Evolutionary conservation across 768 basidiomycete genomes (phyloP), one percentile per base, ranked within the genome.

Genomic region (Gymnopilus dilepis): DNA sequence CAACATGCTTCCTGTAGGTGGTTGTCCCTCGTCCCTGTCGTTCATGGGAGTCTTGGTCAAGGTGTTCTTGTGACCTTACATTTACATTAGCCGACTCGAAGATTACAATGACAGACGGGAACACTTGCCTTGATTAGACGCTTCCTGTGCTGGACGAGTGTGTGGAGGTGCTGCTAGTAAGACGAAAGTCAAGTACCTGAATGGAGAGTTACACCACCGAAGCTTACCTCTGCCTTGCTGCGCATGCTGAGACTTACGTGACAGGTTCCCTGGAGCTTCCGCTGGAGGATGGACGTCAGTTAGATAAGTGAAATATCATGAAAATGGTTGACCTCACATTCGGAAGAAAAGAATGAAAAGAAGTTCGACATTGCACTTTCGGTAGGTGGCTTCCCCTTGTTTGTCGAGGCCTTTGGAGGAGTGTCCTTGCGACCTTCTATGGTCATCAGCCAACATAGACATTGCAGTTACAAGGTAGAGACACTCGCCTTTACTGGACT

Each of bases 171-270:
- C 54, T 61, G 54, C 54, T 43, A 37, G 30, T 24, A 56, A 61
- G 43, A 34, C 54, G 24, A 56, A 38, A 51, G n/a, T 59, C 34
- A 59, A 52, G 21, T 59, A 59, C 52, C 45, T 51, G 7, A 51
- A 52, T 59, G 58, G 48, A 59, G 38, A 59, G 58, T 51, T 52
- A 52, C 24, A 24, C 48, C 52, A 51, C 58, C 58, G 48, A 59
- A 34, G 58, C 48, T 51, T 59, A 59, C 58, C 58, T 51, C 33
- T 59, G 58, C 48, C 48, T 59, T 59, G 58, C 40, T 59, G 58
- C 58, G 58, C 58, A 52, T 59, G 58, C 58, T 59, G 58, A 52
- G 48, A 59, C 58, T 59, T 59, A 59, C 38, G 48, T n/a, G 48
- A 59, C 58, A 34, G 48, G 40, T 51, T 48, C 28, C 22, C 45